phyloP scores from a whole-genome alignment of 306 rosid genomes.

The Gynostemma pentaphyllum region DNA sequence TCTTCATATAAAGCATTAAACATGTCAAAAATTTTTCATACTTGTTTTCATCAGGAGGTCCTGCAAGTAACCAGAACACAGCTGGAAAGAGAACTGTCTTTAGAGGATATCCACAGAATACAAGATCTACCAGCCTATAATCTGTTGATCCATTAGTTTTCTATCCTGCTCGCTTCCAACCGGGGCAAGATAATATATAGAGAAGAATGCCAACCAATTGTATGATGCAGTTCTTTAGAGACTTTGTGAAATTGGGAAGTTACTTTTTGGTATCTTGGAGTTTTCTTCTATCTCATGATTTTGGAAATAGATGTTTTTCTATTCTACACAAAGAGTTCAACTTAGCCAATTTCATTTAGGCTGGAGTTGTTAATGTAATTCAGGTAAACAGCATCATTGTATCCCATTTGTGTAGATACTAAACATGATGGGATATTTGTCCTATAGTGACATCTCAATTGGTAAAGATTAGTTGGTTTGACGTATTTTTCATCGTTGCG shows the following conservation, averaged over 20 bases:
- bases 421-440: too few relatives aligned
- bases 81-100: conserved; percentile 77
- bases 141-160: conserved; percentile 46
- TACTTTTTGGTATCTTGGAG: background rate
- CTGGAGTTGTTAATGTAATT: too few relatives aligned
- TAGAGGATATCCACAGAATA: conserved; percentile 64
- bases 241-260: background rate
- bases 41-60: conserved; percentile 57
- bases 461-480: too few relatives aligned
- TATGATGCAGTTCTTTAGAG: background rate
- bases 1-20: too few relatives aligned
- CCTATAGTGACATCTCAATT: too few relatives aligned
- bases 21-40: background rate
- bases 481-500: too few relatives aligned
- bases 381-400: too few relatives aligned
- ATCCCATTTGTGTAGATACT: too few relatives aligned
- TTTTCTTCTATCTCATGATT: background rate
- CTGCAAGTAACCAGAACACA: conserved; percentile 63
- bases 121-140: conserved; percentile 83
- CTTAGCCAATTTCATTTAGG: background rate
- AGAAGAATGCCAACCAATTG: background rate
- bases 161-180: conserved; percentile 15
- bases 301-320: background rate
- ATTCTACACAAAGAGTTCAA: background rate
- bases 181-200: background rate